A percentile compares a stretch with the other conserved stretches of the same genome.
Conservation (phyloP, 768 basidiomycete genomes). For the Tulasnella sp. region DNA sequence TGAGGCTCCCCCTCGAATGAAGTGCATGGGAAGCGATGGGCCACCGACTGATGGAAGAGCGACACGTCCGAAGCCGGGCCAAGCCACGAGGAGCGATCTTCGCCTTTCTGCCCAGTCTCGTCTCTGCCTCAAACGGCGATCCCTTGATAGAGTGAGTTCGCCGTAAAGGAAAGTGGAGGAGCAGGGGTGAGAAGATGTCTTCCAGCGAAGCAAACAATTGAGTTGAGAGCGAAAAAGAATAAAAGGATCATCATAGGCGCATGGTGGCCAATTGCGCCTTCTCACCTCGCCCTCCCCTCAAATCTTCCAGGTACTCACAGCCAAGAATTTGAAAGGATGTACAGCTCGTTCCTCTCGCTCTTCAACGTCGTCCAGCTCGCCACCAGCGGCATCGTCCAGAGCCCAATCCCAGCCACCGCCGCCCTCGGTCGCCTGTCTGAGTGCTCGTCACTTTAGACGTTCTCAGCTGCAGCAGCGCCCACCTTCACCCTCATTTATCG, state of each 20-base stretch:
- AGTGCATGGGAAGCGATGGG: neutral
- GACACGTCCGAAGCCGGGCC: neutral
- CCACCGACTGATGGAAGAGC: neutral
- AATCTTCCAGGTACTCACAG: neutral
- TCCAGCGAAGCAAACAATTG: neutral
- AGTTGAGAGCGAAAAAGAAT: neutral
- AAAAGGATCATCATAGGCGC: constrained; percentile 4
- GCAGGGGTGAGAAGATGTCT: neutral
- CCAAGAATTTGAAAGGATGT: constrained; percentile 2
- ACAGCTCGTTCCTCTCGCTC: constrained; percentile 8
- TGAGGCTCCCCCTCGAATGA: neutral
- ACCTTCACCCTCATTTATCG: neutral
- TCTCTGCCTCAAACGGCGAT: neutral
- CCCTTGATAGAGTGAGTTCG: constrained; percentile 15
- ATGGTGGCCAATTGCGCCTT: constrained; percentile 8
- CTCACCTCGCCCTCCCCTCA: neutral
- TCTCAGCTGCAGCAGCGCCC: neutral
- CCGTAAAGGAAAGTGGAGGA: neutral
- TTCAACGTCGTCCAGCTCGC: constrained; percentile 9
- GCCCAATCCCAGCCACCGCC: neutral
- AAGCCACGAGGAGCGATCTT: neutral
- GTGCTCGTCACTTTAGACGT: neutral
- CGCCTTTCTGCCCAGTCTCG: constrained; percentile 12
- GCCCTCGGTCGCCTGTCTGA: neutral
- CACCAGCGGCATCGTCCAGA: constrained; percentile 7